These are phyloP conservation scores for Lactifluus hygrophoroides DNA, from an alignment of 768 basidiomycete species.

Conservation along the genomic window DNA sequence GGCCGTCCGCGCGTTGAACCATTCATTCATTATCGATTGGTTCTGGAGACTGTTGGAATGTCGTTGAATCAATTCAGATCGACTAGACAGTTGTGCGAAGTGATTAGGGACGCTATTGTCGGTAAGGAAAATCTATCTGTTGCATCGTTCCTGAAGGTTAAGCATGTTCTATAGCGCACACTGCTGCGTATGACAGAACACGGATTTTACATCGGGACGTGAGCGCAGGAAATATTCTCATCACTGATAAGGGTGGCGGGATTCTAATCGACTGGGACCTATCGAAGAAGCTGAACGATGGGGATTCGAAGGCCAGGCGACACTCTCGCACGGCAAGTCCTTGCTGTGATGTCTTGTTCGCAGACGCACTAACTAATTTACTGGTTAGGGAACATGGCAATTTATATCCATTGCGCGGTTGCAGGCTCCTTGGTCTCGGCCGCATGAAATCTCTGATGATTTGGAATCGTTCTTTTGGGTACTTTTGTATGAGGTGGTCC, in stretches of 20 bases:
- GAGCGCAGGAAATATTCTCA: conserved; percentile 6
- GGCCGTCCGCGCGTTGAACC: neutral
- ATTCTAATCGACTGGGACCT: conserved; percentile 4
- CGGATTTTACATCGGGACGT: neutral
- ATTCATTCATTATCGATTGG: neutral
- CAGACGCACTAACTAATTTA: neutral
- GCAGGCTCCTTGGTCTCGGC: neutral
- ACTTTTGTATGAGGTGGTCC: neutral
- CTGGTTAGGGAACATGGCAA: neutral
- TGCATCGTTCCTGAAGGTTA: neutral
- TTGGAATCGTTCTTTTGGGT: neutral
- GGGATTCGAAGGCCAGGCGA: neutral
- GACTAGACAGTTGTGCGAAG: neutral
- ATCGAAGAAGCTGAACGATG: neutral
- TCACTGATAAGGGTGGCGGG: neutral
- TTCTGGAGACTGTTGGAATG: no score
- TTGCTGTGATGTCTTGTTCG: neutral
- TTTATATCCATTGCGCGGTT: neutral
- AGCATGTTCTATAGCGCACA: neutral
- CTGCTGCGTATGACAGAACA: neutral
- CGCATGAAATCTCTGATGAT: neutral
- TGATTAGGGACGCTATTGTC: neutral
- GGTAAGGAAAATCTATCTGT: neutral
- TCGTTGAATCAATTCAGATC: no score
- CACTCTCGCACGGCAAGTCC: neutral